Evolutionary conservation across 371 early-diverging fungal species (phyloP), one percentile per base, ranked within the genome.

Genomic region (Mucor lusitanicus): DNA sequence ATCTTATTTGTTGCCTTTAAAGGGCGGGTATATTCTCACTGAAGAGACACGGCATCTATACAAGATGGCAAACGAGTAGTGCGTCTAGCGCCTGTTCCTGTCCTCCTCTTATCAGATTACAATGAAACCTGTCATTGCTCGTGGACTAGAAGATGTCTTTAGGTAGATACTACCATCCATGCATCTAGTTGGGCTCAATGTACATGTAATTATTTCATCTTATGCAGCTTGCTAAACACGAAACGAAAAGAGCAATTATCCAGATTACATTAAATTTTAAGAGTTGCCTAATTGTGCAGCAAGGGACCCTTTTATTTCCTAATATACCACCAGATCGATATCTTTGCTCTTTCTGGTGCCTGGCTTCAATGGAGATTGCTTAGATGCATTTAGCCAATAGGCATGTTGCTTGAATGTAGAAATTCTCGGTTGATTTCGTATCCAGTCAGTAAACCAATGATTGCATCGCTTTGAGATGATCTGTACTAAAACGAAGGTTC

Each of bases 1-100:
- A 53, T 62, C 63, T 62, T 62, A 62, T 62, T 53, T 62, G 37
- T 62, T 62, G n/a, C 63, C 63, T 35, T 62, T 62, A 50, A 50
- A 35, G 39, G 37, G 15, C 27, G 33, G 63, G 37, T 62, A 62
- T 62, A 63, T 53, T 53, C 27, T 27, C 53, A 61, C 23, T 32
- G 28, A 9, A 32, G 30, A 40, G 40, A 17, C 40, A 17, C 40
- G 19, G 56, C 32, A 15, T 56, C 19, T 56, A 17, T 56, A 54
- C 15, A 54, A 54, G 0, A 19, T 46, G 11, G 9, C 21, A 19
- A 19, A 21, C 19, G 53, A 23, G 23, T 27, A 6, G 53, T 25
- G 27, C 0, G 15, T 15, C 15, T 53, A 19, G 23, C 15, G 23
- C 25, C 15, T 15, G 7, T 3, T 19, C 13, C 40, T 40, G 13